Base-by-base conservation (phyloP, 129 eudicot genomes). In the Arctium lappa region DNA sequence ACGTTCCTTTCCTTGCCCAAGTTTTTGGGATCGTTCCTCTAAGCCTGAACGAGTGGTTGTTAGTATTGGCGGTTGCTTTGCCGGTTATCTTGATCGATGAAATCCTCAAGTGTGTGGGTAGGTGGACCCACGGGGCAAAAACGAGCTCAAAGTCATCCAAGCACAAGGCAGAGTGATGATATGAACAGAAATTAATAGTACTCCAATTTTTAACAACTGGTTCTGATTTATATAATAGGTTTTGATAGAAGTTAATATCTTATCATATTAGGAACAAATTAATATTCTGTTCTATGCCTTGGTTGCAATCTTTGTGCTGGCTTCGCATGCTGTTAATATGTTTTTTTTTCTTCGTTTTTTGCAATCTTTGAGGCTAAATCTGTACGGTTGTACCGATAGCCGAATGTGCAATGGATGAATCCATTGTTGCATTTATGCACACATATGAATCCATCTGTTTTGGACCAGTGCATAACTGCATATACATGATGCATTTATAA, bases 1-100 rank as follows among this genome's bases (percentile, higher is more conserved):
- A 92, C 12, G 94, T 92, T 37, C 97, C 97, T 15, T 88, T 92
- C 86, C 92, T 92, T 15, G 97, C 97, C 50, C 86, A 86, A 76
- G 87, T 92, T 3, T 92, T 92, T 32, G 94, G 94, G 30, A 92
- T 90, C 15, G 97, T 92, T 12, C 93, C 97, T 31, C 82, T 92
- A 9, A 92, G 97, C 72, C 32, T 92, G 72, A 92, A 90, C 8
- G 97, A 92, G 85, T 92, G 97, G 97, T 68, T 92, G 79, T 79
- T 92, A 74, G 94, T 90, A 0, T 71, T 92, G 88, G 91, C 88
- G 6, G 91, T 90, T 79, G 87, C 97, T 31, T 83, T 92, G 40
- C 98, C 98, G 0, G 98, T 94, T 18, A 94, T 94, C 22, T 80
- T 94, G 50, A 92, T 94, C 7, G 98, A 94, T 38, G 98, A 92